Conservation (phyloP, 2,329 filamentous ascomycete species). For the Diaporthe ilicicola region DNA sequence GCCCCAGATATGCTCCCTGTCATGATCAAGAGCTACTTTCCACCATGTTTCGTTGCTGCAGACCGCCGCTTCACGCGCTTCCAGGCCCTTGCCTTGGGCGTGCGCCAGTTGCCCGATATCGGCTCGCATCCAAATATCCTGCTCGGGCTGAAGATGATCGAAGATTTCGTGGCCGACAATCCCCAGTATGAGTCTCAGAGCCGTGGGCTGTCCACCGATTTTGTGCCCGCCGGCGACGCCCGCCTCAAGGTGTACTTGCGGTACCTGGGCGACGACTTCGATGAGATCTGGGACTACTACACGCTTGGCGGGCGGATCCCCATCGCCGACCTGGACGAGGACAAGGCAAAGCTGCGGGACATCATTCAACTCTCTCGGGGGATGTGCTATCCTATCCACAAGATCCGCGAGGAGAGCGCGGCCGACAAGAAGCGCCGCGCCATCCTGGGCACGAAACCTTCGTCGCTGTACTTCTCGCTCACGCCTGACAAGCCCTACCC, state of each 20-base stretch:
- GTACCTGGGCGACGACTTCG: constrained; percentile 3
- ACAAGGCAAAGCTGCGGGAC: constrained; percentile 17
- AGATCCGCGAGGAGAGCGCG: not conserved
- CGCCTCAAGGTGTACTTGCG: constrained; percentile 26
- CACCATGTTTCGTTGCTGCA: constrained; percentile 12
- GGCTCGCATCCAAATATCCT: constrained; percentile 22
- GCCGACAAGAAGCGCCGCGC: constrained; percentile 3
- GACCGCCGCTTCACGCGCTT: constrained; percentile 10
- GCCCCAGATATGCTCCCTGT: constrained; percentile 14
- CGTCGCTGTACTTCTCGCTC: constrained; percentile 20
- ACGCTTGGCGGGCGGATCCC: constrained; percentile 23
- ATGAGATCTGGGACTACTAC: constrained; percentile 27
- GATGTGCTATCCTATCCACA: not conserved
- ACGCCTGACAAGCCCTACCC: constrained; percentile 6
- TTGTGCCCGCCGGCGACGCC: constrained; percentile 15
- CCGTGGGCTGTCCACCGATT: constrained; percentile 7
- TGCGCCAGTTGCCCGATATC: constrained; percentile 17
- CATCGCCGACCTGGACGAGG: constrained; percentile 11
- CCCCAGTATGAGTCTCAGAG: not conserved
- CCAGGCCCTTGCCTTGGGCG: constrained; percentile 9
- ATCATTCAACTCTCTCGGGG: constrained; percentile 7
- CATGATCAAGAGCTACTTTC: constrained; percentile 24
- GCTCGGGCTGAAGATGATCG: not conserved
- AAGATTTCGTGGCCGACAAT: constrained; percentile 20
- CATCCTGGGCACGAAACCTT: constrained; percentile 8